Evolutionary conservation across 2,329 filamentous ascomycete genomes (phyloP), one percentile per base, ranked within the genome.

Genomic region (Epicoccum nigrum): DNA sequence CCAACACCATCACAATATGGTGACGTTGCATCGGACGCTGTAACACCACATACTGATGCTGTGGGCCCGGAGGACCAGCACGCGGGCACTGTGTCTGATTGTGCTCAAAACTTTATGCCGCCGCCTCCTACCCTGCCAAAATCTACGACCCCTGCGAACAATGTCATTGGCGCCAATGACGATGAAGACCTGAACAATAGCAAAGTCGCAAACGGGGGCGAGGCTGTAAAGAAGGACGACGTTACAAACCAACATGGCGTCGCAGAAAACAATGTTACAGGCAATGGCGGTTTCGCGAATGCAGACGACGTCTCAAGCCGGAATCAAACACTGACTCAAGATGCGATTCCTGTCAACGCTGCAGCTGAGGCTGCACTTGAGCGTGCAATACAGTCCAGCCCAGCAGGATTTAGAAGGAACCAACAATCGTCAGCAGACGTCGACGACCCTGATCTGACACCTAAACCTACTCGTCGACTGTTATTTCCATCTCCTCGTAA

Each of bases 401-500:
- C 85, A 12, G 80, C 77, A 19, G 76, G 80, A 17, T 76, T 81
- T 50, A 68, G 76, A 48, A 78, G 78, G 50, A 75, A 69, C 39
- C 77, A 76, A 41, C 70, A 75, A 42, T 72, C 76, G 15, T 77
- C 78, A 2, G 77, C 82, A 53, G 77, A 84, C 54, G 68, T 81
- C 28, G 78, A 77, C 41, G 78, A 78, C 41, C 58, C 64, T 21
- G 77, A 79, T 42, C 66, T 83, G 12, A 85, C 83, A 4, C 83
- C 83, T 2, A 84, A 79, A 63, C 80, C 83, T 17, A 92, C 88
- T 0, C 81, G 88, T 54, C 81, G 90, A 51, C 73, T 92, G 2
- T 78, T 94, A 1, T 94, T 94, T 64, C 88, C 90, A 1, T 92
- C 88, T 0, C 89, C 89, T 2, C 81, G 86, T 34, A 88, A 87